Base-by-base conservation (phyloP, 2,329 filamentous ascomycete species). In the Diaporthe citriasiana region DNA sequence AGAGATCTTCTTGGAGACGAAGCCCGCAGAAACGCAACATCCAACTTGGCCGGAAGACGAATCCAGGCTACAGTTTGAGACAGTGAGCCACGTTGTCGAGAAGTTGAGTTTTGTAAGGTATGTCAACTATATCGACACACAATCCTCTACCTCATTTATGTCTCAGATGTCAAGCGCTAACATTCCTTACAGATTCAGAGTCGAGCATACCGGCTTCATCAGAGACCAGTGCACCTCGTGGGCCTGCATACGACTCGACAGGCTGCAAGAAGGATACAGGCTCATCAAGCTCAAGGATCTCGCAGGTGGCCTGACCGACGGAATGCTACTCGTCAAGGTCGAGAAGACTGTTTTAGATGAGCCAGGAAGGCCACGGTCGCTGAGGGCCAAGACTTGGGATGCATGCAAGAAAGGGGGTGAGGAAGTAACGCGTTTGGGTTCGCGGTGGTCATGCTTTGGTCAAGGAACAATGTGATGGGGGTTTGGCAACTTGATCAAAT, bases 31-130 rank as follows among this genome's bases (percentile, higher is more conserved):
- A 78, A 89, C 91, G 0, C 85, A 89, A 53, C 87, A 93, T 77
- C 93, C 93, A 0, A 88, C 91, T 77, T 95, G 93, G 82, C 87
- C 87, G 2, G 75, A 77, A 7, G 76, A 80, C 22, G 89, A 88
- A n/a, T 71, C 74, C 3, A 87, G 87, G 27, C 80, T 95, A 53
- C 83, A 86, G 19, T 95, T 94, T 79, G 82, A 84, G 40, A 85
- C 86, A 30, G 83, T 91, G 59, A 84, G 86, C 70, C 87, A 88
- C 66, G 88, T 94, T 12, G 87, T 93, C 15, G 90, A 93, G 78
- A 89, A 93, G 77, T 85, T 95, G 77, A 93, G 91, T 78, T 95
- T 95, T 79, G 82, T 95, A 40, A 89, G 91, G 93, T 94, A 83
- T 15, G 71, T 68, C 1, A 6, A 51, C 30, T 65, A 22, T 38